These are phyloP conservation scores for Vanrija pseudolonga DNA, from an alignment of 1,284 basidiomycete species.

Conservation along the genomic window DNA sequence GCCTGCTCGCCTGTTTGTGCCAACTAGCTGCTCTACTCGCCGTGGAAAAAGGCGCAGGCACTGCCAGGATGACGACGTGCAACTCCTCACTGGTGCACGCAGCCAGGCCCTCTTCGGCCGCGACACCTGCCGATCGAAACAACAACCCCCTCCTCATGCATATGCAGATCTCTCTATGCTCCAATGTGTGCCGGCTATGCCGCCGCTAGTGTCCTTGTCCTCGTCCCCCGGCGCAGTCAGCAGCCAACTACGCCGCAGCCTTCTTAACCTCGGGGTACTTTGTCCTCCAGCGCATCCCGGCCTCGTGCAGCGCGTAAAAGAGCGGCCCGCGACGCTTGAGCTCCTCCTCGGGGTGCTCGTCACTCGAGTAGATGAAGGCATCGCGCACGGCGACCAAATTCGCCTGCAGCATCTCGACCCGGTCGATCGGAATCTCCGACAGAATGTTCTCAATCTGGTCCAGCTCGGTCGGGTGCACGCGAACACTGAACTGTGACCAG, in stretches of 20 bases:
- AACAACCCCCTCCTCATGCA: no score
- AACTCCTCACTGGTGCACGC: no score
- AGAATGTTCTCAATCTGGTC: slow-evolving; percentile 50
- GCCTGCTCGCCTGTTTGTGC: no score
- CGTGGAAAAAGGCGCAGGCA: no score
- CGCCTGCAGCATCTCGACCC: slow-evolving; percentile 49
- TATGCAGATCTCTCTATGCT: no score
- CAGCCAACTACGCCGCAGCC: background rate
- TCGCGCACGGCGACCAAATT: slow-evolving; percentile 50
- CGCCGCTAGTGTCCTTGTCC: no score
- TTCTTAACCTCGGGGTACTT: slow-evolving; percentile 28
- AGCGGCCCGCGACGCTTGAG: slow-evolving; percentile 46
- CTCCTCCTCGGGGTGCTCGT: slow-evolving; percentile 44
- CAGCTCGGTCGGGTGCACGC: slow-evolving; percentile 49
- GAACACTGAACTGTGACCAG: slow-evolving; percentile 51
- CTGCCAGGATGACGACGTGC: no score
- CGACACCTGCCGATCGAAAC: no score
- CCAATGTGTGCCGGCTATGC: no score
- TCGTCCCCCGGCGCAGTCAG: background rate
- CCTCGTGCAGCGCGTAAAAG: slow-evolving; percentile 49
- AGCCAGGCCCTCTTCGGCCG: no score
- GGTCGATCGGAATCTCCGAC: slow-evolving; percentile 39
- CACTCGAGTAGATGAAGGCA: slow-evolving; percentile 50
- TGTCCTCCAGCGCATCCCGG: slow-evolving; percentile 46
- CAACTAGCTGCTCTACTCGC: no score